Base-by-base conservation (phyloP, 2,329 filamentous ascomycete genomes). In the Diplodia intermedia region DNA sequence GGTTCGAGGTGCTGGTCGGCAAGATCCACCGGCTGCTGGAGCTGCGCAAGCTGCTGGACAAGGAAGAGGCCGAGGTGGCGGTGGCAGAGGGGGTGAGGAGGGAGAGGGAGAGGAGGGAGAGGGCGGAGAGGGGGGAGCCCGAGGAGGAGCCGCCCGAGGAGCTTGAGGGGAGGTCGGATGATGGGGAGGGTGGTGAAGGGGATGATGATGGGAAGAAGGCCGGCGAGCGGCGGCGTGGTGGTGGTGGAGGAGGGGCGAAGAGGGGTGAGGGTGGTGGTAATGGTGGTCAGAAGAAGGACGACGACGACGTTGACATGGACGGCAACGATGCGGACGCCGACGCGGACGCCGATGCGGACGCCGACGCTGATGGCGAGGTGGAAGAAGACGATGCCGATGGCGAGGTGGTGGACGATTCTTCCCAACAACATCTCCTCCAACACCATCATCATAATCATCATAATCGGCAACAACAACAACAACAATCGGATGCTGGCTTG, bases 41-140 rank as follows among this genome's bases (percentile, higher is more conserved):
- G 71, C 83, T 90, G 69, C 84, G 90, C 69, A 94, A 94, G 81
- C 80, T 91, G 33, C 84, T 86, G 18, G 92, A 95, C 77, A 93
- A 93, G 81, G 82, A 94, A 38, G 89, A 92, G 70, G 86, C 84
- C 14, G 91, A 94, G 79, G 85, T 92, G 72, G 86, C 85, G 73
- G 75, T 79, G 3, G 63, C 79, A 29, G 71, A 75, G 57, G 54
- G 47, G 38, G 78, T 78, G 5, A 81, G 83, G 76, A 76, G 77
- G 65, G 76, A 71, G 57, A 65, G 75, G 38, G 68, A 70, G 54
- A 57, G 68, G 57, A 68, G 68, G 50, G 69, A 69, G 67, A 63
- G 69, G 52, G 62, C 57, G 56, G 69, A 69, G 55, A 65, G 49
- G 29, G 63, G 52, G n/a, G 71, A 71, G 61, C 65, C 73, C 11